These are phyloP conservation scores for Hymenotorrendiella dingleyae DNA, from an alignment of 2,329 filamentous ascomycete genomes.

Conservation along the genomic window DNA sequence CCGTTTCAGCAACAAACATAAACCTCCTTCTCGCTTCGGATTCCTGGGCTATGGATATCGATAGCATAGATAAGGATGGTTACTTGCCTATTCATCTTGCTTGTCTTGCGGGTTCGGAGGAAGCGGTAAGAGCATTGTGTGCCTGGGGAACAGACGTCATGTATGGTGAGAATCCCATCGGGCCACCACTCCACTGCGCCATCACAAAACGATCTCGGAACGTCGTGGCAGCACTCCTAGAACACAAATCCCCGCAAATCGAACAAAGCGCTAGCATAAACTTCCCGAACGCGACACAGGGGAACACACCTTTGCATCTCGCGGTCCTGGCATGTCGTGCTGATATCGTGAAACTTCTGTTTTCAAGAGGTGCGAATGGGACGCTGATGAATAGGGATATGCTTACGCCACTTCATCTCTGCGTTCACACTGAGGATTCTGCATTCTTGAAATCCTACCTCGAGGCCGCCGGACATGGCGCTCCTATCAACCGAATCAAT, in stretches of 20 bases:
- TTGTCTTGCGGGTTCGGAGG: background rate
- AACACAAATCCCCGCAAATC: background rate
- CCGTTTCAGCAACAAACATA: background rate
- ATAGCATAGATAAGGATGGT: background rate
- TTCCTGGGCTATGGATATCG: background rate
- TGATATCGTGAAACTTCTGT: background rate
- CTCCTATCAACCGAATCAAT: background rate
- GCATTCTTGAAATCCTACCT: background rate
- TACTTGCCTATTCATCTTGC: background rate
- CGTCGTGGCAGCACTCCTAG: background rate
- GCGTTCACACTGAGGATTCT: background rate
- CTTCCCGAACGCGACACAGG: background rate
- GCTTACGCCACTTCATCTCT: background rate
- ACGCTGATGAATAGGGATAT: background rate
- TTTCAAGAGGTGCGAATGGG: background rate
- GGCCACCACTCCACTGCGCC: slow-evolving; percentile 1
- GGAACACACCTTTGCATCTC: background rate
- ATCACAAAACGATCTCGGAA: background rate
- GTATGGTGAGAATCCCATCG: background rate
- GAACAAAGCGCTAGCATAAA: too few species aligned
- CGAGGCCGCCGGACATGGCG: background rate
- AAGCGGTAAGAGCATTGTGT: background rate
- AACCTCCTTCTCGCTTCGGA: background rate
- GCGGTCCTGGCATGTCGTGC: background rate
- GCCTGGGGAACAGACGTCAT: background rate